These are phyloP conservation scores for Prillingera fragicola DNA, from an alignment of 1,284 basidiomycete species.

Conservation along the genomic window DNA sequence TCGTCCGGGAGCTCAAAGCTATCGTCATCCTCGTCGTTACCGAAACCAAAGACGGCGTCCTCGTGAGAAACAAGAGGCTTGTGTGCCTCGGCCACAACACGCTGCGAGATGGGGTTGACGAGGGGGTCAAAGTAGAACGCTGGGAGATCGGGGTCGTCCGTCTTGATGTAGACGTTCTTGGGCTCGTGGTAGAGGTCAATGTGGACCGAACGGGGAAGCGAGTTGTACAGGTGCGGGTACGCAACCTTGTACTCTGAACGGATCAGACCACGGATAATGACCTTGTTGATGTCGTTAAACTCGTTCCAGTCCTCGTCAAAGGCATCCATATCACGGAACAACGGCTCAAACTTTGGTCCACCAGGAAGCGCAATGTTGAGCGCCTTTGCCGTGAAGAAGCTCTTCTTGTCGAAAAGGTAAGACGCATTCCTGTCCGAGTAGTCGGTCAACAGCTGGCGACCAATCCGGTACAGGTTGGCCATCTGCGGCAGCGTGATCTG, in stretches of 20 bases:
- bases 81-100: conserved; percentile 78
- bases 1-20: conserved; percentile 81
- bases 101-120: conserved; percentile 91
- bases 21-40: conserved; percentile 65
- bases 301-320: conserved; percentile 99
- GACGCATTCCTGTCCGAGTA: conserved; percentile 81
- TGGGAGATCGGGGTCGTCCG: conserved; percentile 97
- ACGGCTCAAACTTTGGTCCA: conserved; percentile 94
- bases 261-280: conserved; percentile 98
- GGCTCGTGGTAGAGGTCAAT: conserved; percentile 89
- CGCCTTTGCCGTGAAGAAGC: conserved; percentile 97
- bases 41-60: conserved; percentile 81
- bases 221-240: conserved; percentile 99
- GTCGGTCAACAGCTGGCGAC: conserved; percentile 86
- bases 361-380: conserved; percentile 98
- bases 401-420: conserved; percentile 95
- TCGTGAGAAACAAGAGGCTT: conserved; percentile 78
- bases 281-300: conserved; percentile 99
- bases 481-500: conserved; percentile 86
- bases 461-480: conserved; percentile 94
- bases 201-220: conserved; percentile 87
- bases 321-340: conserved; percentile 85
- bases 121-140: conserved; percentile 99
- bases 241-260: conserved; percentile 99
- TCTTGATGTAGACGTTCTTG: conserved; percentile 97